Evolutionary conservation across 495 filamentous ascomycete species (phyloP).

Genomic region (Neurospora sp.): DNA sequence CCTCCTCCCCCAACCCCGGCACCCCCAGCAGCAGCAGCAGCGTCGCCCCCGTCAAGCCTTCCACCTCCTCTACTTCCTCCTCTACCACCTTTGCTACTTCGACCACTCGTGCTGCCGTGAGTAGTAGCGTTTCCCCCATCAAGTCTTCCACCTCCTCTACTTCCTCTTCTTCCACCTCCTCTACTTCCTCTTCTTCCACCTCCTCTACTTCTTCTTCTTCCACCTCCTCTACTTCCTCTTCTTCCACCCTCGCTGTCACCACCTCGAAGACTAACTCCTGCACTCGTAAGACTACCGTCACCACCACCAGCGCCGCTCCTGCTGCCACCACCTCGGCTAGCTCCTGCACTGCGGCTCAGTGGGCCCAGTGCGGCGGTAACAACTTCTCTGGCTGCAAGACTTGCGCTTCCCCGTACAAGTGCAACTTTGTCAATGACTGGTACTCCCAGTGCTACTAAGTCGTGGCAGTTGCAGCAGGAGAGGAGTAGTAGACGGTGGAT

Average conservation of each 20-base stretch:
- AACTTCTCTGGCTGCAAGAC: slow-evolving; percentile 31
- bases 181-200: too few species aligned
- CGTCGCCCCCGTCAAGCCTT: background rate
- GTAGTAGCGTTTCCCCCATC: background rate
- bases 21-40: slow-evolving; percentile 1
- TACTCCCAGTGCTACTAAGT: slow-evolving; percentile 30
- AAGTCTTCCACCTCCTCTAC: slow-evolving; percentile 1
- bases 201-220: too few species aligned
- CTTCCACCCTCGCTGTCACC: background rate
- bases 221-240: slow-evolving; percentile 2
- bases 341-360: slow-evolving; percentile 20
- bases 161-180: too few species aligned
- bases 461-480: background rate
- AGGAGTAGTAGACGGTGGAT: background rate
- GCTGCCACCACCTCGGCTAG: slow-evolving; percentile 4
- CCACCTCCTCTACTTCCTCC: slow-evolving; percentile 10
- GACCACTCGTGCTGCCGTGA: slow-evolving; percentile 2
- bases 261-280: background rate
- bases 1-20: background rate
- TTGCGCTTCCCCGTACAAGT: slow-evolving; percentile 28
- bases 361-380: slow-evolving; percentile 35
- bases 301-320: slow-evolving; percentile 12
- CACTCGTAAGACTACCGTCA: background rate
- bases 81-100: background rate
- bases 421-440: slow-evolving; percentile 29